Evolutionary conservation across 495 filamentous ascomycete species (phyloP).

Genomic region (Talaromyces ruber): DNA sequence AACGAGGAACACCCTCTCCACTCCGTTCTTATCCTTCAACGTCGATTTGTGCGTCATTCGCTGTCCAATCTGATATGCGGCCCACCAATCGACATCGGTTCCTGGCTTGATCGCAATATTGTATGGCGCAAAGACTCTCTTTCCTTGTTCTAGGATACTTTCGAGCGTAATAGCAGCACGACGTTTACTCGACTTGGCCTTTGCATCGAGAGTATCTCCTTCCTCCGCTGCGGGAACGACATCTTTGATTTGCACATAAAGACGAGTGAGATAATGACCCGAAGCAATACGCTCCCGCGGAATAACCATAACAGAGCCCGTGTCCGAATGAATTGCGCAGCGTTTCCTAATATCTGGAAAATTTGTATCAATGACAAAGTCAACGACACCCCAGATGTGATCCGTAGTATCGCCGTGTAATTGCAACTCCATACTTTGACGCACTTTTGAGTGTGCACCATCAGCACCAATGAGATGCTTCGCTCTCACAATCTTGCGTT

Average conservation of each 20-base stretch:
- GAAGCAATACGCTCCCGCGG: conserved; percentile 51
- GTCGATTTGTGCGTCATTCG: conserved; percentile 19
- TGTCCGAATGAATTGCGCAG: conserved; percentile 58
- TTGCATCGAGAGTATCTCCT: conserved; percentile 10
- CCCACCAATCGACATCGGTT: conserved; percentile 42
- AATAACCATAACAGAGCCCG: conserved; percentile 62
- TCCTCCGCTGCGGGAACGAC: conserved; percentile 9
- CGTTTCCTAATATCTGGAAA: conserved; percentile 63
- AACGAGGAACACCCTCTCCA: conserved; percentile 53
- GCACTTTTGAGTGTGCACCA: conserved; percentile 54
- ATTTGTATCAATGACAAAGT: conserved; percentile 57
- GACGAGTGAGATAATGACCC: conserved; percentile 52
- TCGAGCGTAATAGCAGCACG: conserved; percentile 26
- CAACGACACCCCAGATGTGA: conserved; percentile 58
- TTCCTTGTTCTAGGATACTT: conserved; percentile 32
- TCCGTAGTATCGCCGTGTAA: conserved; percentile 57
- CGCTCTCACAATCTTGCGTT: conserved; percentile 36
- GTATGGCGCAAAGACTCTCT: conserved; percentile 37
- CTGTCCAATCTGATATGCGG: conserved; percentile 62
- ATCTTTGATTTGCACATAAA: conserved; percentile 52
- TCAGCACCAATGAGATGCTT: conserved; percentile 66
- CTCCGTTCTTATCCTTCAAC: conserved; percentile 12
- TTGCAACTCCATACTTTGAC: conserved; percentile 48
- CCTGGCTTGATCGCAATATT: conserved; percentile 27
- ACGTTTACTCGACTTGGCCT: conserved; percentile 25